Evolutionary conservation across 2,329 filamentous ascomycete species (phyloP), one percentile per base, ranked within the genome.

Genomic region (Drechslerella dactyloides): DNA sequence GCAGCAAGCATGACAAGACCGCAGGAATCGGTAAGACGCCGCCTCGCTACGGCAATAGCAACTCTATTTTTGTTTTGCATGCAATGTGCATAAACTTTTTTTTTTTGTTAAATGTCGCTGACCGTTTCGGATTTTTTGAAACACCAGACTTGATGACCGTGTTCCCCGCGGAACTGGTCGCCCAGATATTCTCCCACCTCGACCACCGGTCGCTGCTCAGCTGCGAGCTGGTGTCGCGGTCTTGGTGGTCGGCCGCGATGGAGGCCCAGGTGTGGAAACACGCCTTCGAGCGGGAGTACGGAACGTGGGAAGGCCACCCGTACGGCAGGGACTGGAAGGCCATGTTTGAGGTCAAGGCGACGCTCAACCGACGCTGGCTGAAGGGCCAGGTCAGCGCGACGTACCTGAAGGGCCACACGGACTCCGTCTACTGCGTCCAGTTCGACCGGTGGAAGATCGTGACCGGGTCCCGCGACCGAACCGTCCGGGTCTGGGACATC

Each of bases 371-470:
- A 74, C 87, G 90, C 74, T 99, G 94, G 94, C 88, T 86, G 76
- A 82, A 87, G 56, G 89, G 90, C 63, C 87, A 88, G 75, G 90
- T 92, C 7, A 88, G 87, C 51, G 89, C 91, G 0, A 87, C 96
- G 63, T 97, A 97, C 79, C 84, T 99, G 21, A 91, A 94, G 76
- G 94, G 94, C 1, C 94, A 99, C 79, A 88, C 88, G 24, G 94
- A 99, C 79, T 97, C 92, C 75, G 96, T 99, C 65, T 99, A 99
- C 81, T 99, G 94, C 80, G 86, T 96, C 64, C 94, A 99, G 78
- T 99, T 97, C 79, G 94, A 99, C 79, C 93, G 97, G 89, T 92
- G 90, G 78, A 99, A 97, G 80, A 96, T 97, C 78, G 93, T 99
- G 75, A 97, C 94, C 1, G 94, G 94, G 27, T 97, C 93, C 8